Percentiles rank a stretch among this genome's conserved stretches.
Conservation (phyloP, 768 basidiomycete genomes). For the Jaapia argillacea region DNA sequence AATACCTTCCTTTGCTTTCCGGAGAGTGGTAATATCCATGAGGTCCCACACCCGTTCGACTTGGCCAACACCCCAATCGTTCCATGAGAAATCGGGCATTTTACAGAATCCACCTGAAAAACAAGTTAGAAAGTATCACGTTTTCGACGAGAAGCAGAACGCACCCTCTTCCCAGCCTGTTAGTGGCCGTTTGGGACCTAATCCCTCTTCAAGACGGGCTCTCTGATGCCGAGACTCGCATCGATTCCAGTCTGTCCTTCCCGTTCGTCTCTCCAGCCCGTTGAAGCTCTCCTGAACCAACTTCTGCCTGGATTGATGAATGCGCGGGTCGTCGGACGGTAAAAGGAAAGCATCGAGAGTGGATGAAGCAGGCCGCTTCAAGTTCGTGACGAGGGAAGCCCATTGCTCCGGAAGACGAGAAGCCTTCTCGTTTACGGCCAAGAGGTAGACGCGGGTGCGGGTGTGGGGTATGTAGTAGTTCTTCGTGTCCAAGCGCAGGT, state of each 20-base stretch:
- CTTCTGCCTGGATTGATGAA: constrained; percentile 80
- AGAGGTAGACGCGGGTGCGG: constrained; percentile 79
- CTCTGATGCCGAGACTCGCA: constrained; percentile 91
- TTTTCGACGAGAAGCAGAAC: constrained; percentile 7
- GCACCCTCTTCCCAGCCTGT: constrained; percentile 91
- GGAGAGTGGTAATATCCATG: constrained; percentile 84
- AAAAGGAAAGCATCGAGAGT: constrained; percentile 90
- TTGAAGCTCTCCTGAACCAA: constrained; percentile 63
- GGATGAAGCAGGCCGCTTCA: constrained; percentile 79
- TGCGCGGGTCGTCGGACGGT: constrained; percentile 83
- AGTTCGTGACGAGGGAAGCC: constrained; percentile 49
- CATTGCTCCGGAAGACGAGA: constrained; percentile 60
- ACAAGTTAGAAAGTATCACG: neutral
- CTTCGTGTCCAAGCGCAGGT: constrained; percentile 71
- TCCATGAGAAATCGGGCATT: constrained; percentile 85
- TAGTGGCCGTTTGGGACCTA: constrained; percentile 78
- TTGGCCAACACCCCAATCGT: constrained; percentile 87
- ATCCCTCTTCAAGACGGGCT: constrained; percentile 70
- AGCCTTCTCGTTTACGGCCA: constrained; percentile 61
- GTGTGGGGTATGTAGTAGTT: constrained; percentile 93
- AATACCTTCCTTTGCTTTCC: constrained; percentile 68
- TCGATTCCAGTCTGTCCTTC: constrained; percentile 82
- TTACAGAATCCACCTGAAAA: constrained; percentile 71
- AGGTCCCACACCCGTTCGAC: constrained; percentile 94
- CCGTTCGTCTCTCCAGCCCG: constrained; percentile 54